A percentile compares a stretch with the other conserved stretches of the same genome.
phyloP scores from a whole-genome alignment of 2,329 filamentous ascomycete species.

The Biscogniauxia mediterranea region DNA sequence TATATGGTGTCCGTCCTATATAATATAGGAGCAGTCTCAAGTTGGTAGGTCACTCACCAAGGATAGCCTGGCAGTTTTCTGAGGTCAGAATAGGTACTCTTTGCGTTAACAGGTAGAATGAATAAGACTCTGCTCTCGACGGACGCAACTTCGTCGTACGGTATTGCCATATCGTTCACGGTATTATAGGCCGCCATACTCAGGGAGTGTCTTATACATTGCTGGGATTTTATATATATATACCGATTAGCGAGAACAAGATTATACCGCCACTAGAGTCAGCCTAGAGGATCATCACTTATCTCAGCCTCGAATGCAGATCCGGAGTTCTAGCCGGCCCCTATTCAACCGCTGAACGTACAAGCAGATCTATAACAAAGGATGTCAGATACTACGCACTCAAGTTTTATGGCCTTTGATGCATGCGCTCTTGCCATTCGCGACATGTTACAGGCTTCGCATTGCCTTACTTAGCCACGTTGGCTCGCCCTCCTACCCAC shows the following conservation, averaged over 20 bases:
- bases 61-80: neutral
- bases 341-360: neutral
- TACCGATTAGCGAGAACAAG: neutral
- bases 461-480: neutral
- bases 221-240: neutral
- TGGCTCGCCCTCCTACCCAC: neutral
- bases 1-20: neutral
- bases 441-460: neutral
- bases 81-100: neutral
- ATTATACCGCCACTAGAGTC: neutral
- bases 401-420: neutral
- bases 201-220: neutral
- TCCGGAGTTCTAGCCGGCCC: neutral
- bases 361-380: neutral
- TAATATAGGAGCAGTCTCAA: neutral
- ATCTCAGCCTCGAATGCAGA: neutral
- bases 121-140: neutral
- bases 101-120: neutral
- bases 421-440: neutral
- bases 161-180: neutral
- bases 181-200: neutral
- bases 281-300: neutral
- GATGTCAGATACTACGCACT: neutral
- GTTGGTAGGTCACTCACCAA: neutral
- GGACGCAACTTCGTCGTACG: neutral